phyloP scores from a whole-genome alignment of 305 asterid genomes.

The Plantago coronopus region DNA sequence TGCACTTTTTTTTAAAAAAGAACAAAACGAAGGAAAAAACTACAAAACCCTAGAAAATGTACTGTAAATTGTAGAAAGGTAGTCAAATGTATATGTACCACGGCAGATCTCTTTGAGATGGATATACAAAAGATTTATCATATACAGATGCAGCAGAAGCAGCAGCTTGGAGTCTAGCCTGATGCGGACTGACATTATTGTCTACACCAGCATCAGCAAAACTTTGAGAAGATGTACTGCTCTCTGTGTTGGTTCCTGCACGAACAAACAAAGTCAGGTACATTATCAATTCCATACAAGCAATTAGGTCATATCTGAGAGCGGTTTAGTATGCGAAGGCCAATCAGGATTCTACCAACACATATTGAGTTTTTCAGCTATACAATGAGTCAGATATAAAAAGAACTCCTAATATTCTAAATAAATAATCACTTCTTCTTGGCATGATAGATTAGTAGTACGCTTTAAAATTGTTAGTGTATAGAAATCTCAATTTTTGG shows the following conservation, averaged over 20 bases:
- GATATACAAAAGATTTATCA: conserved; percentile 88
- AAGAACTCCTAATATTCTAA: too few species aligned
- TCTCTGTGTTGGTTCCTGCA: conserved; percentile 31
- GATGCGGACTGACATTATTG: conserved; percentile 57
- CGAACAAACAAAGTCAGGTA: conserved; percentile 2
- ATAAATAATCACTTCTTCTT: too few species aligned
- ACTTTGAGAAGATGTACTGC: conserved; percentile 52
- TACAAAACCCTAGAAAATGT: not conserved
- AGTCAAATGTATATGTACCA: conserved; percentile 40
- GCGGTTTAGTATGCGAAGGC: conserved; percentile 1
- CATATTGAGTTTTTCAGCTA: conserved; percentile 8
- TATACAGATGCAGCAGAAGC: conserved; percentile 76
- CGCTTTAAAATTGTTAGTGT: too few species aligned
- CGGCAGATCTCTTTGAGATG: conserved; percentile 46
- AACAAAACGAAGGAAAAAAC: too few species aligned
- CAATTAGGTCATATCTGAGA: not conserved
- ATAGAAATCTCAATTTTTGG: too few species aligned
- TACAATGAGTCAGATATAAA: too few species aligned
- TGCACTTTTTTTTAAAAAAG: too few species aligned
- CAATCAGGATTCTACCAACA: not conserved
- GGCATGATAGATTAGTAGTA: too few species aligned
- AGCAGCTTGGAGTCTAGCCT: conserved; percentile 76
- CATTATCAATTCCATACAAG: not conserved
- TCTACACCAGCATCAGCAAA: conserved; percentile 36
- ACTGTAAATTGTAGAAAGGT: not conserved